Percentiles rank a stretch among this genome's conserved stretches.
Conservation (phyloP, 1,284 basidiomycete species). For the Schizophyllum commune region DNA sequence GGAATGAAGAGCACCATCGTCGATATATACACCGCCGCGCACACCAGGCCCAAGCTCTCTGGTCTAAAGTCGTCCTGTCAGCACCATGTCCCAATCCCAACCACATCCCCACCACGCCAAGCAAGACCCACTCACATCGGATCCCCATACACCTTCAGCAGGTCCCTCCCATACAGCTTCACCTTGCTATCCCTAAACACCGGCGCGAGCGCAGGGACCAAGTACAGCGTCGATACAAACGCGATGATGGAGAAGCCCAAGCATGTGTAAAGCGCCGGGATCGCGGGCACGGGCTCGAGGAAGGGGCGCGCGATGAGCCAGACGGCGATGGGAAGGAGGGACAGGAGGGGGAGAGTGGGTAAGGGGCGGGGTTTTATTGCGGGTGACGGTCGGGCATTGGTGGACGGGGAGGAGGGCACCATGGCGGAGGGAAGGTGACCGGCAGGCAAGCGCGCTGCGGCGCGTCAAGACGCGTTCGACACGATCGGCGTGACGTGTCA, state of each 20-base stretch:
- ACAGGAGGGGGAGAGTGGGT: not conserved
- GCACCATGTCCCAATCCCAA: not conserved
- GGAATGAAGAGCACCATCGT: slow-evolving; percentile 84
- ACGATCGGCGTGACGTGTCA: not conserved
- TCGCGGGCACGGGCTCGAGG: slow-evolving; percentile 53
- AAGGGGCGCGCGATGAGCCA: slow-evolving; percentile 69
- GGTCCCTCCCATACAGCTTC: slow-evolving; percentile 58
- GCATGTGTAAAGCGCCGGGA: slow-evolving; percentile 67
- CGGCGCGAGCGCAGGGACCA: slow-evolving; percentile 69
- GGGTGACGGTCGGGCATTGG: not conserved
- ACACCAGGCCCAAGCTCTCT: slow-evolving; percentile 88
- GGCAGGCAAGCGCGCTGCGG: not conserved
- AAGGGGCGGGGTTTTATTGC: not conserved
- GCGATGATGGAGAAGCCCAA: slow-evolving; percentile 79
- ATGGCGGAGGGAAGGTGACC: not conserved
- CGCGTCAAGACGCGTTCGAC: not conserved
- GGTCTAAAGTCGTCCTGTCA: slow-evolving; percentile 50
- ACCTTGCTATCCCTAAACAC: slow-evolving; percentile 72
- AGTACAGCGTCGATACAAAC: slow-evolving; percentile 62
- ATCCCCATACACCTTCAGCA: slow-evolving; percentile 68
- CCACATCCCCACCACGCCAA: not conserved
- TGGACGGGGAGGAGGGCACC: no score
- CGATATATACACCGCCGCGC: slow-evolving; percentile 84
- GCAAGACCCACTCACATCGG: slow-evolving; percentile 64
- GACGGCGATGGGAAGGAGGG: slow-evolving; percentile 28